Evolutionary conservation across 768 basidiomycete species (phyloP).

Genomic region (Tubosaeta brunneosetosa): DNA sequence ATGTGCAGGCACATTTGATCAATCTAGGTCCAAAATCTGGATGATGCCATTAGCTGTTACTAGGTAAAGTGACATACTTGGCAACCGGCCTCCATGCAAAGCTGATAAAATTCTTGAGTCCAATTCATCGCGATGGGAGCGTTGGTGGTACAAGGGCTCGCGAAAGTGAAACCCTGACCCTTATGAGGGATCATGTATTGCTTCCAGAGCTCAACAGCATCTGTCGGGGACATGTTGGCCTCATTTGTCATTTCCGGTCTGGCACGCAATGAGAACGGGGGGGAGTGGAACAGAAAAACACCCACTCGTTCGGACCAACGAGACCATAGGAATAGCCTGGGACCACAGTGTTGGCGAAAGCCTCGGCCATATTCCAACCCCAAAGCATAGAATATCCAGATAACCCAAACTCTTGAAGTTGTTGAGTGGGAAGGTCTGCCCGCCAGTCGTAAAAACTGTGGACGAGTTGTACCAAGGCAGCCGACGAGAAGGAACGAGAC

Average conservation of each 20-base stretch:
- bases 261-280: not conserved
- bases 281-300: not conserved
- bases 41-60: not conserved
- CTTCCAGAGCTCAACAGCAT: slow-evolving; percentile 54
- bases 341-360: slow-evolving; percentile 41
- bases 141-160: slow-evolving; percentile 67
- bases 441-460: slow-evolving; percentile 64
- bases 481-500: not conserved
- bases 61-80: slow-evolving; percentile 36
- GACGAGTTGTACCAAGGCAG: not conserved
- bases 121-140: slow-evolving; percentile 55
- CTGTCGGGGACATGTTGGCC: slow-evolving; percentile 50
- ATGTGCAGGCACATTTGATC: slow-evolving; percentile 60
- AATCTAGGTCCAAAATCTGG: slow-evolving; percentile 36
- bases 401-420: slow-evolving; percentile 35
- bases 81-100: slow-evolving; percentile 41
- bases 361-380: slow-evolving; percentile 45
- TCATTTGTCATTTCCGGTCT: slow-evolving; percentile 70
- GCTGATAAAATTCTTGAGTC: slow-evolving; percentile 53
- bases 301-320: slow-evolving; percentile 75
- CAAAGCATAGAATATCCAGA: slow-evolving; percentile 63
- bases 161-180: slow-evolving; percentile 49
- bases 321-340: slow-evolving; percentile 48
- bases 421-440: slow-evolving; percentile 34
- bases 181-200: slow-evolving; percentile 57